Evolutionary conservation across 2,329 filamentous ascomycete genomes (phyloP), one percentile per base, ranked within the genome.

Genomic region (Alternaria conjuncta): DNA sequence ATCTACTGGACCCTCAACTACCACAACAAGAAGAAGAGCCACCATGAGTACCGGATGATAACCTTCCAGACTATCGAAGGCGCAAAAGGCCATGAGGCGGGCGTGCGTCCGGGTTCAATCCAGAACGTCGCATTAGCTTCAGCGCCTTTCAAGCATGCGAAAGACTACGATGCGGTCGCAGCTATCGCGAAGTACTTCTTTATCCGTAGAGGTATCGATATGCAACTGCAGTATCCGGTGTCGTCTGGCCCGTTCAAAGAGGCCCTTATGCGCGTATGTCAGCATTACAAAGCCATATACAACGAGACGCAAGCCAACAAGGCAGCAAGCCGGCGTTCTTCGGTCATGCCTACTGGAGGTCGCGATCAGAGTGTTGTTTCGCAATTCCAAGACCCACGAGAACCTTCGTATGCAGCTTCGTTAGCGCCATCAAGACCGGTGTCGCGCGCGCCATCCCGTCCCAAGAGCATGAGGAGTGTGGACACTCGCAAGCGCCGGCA

Each of bases 151-250:
- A 59, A 59, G 25, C n/a, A 54, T 26, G 61, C 61, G 13, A 23
- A 53, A 12, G 45, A 58, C 30, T 5, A 20, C 0, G 30, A 32
- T 18, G 50, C 54, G 12, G 18, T 60, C 13, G 32, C 45, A 26
- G 49, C 56, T 10, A 45, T 60, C 36, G 61, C 56, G 6, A 55
- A 59, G 10, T 59, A 63, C 20, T 59, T 50, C 44, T 60, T 60
- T 32, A 55, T 63, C 15, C 46, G 44, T 21, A 25, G 2, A 6
- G 50, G 50, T 12, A 53, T 60, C 18, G 56, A 60, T 15, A 26
- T 49, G 18, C 30, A 28, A 8, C 32, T 60, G 2, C 26, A 55
- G 6, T 32, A 25, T 2, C 56, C 55, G 9, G n/a, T 63, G 18
- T 60, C 44, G 5, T 32, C 47, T 20, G 26, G 26, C 15, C 18